Evolutionary conservation across 2,329 filamentous ascomycete genomes (phyloP).

Genomic region (Lachnellula willkommii): DNA sequence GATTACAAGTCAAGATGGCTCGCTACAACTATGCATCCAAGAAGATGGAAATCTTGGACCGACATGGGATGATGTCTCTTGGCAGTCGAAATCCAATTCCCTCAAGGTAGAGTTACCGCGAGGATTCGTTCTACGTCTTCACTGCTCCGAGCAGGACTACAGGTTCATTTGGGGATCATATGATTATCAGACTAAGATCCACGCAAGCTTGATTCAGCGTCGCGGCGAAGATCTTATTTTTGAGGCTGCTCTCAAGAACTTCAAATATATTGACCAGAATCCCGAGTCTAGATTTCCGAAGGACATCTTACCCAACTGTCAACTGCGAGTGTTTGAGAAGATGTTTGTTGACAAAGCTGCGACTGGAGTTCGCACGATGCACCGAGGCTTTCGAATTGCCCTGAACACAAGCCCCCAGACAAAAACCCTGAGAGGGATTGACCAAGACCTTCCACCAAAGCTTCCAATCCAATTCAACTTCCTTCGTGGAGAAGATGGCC

Average conservation of each 20-base stretch:
- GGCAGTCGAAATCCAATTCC: slow-evolving; percentile 62
- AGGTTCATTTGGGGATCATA: slow-evolving; percentile 75
- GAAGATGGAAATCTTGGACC: slow-evolving; percentile 61
- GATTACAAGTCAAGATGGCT: slow-evolving; percentile 73
- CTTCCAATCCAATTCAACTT: slow-evolving; percentile 74
- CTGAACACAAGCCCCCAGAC: slow-evolving; percentile 72
- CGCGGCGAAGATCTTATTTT: slow-evolving; percentile 67
- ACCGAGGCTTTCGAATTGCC: slow-evolving; percentile 73
- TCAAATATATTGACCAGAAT: slow-evolving; percentile 75
- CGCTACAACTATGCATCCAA: slow-evolving; percentile 70
- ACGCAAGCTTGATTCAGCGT: slow-evolving; percentile 62
- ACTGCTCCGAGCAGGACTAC: slow-evolving; percentile 72
- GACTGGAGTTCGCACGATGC: slow-evolving; percentile 64
- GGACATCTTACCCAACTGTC: slow-evolving; percentile 66
- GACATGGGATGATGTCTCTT: slow-evolving; percentile 76
- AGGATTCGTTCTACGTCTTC: slow-evolving; percentile 67
- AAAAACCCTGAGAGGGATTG: slow-evolving; percentile 71
- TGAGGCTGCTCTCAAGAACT: slow-evolving; percentile 62
- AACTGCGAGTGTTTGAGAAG: slow-evolving; percentile 70
- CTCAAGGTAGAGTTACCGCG: slow-evolving; percentile 68
- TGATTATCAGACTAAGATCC: slow-evolving; percentile 74
- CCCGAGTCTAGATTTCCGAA: slow-evolving; percentile 69
- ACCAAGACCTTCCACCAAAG: slow-evolving; percentile 60
- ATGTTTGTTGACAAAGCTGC: slow-evolving; percentile 63
- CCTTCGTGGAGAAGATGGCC: slow-evolving; percentile 63